Evolutionary conservation across 495 filamentous ascomycete genomes (phyloP).

Genomic region (Lophiostoma macrostomum): DNA sequence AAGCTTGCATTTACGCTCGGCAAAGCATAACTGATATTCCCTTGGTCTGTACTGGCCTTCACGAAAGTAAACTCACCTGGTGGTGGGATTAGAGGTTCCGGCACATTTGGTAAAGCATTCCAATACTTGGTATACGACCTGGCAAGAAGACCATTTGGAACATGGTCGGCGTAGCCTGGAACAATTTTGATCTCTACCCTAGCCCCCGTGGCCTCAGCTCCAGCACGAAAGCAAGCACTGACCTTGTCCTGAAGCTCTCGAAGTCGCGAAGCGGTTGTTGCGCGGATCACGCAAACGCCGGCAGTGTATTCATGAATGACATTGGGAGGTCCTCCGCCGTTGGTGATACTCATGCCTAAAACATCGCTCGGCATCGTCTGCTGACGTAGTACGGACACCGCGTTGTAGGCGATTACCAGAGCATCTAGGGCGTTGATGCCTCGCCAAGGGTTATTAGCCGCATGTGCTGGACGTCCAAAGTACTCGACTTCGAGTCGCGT

Average conservation of each 20-base stretch:
- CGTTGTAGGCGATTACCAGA: conserved; percentile 59
- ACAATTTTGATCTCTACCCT: conserved; percentile 47
- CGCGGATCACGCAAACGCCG: conserved; percentile 18
- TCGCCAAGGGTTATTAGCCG: conserved; percentile 62
- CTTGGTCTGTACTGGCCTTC: conserved; percentile 49
- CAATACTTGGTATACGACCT: conserved; percentile 52
- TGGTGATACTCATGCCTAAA: conserved; percentile 57
- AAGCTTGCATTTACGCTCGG: conserved; percentile 62
- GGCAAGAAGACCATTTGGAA: conserved; percentile 58
- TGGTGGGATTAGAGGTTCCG: conserved; percentile 14
- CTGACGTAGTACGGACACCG: conserved; percentile 59
- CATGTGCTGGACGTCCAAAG: conserved; percentile 53
- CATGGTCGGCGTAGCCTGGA: conserved; percentile 57
- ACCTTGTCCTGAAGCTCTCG: conserved; percentile 51
- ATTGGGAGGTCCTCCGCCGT: conserved; percentile 59
- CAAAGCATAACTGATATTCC: conserved; percentile 62
- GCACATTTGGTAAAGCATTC: conserved; percentile 37
- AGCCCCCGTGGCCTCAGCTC: conserved; percentile 59
- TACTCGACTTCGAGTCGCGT: conserved; percentile 49
- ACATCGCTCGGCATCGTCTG: conserved; percentile 61
- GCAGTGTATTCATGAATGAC: conserved; percentile 57
- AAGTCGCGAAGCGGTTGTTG: conserved; percentile 24
- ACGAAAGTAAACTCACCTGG: conserved; percentile 14
- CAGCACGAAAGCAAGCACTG: conserved; percentile 57
- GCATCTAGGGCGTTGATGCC: conserved; percentile 65